Percentiles rank a stretch among this genome's conserved stretches.
Evolutionary conservation across 345 rosid species (phyloP).

Genomic region (Eucalyptus curtisii): DNA sequence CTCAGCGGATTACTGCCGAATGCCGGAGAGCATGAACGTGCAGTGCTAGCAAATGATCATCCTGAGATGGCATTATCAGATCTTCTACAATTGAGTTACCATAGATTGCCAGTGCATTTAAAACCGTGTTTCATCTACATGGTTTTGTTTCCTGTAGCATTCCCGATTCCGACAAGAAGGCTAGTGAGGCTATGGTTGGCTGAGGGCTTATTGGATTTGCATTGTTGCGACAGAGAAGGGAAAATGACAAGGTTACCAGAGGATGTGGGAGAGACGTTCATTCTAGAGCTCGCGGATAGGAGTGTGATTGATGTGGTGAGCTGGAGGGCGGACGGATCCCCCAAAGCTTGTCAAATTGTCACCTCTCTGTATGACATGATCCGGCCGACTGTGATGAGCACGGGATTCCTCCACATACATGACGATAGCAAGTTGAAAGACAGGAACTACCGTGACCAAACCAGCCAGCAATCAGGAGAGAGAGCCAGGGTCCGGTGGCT

Average conservation of each 20-base stretch:
- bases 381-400: neutral
- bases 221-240: neutral
- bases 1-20: no score
- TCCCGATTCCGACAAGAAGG: no score
- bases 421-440: neutral
- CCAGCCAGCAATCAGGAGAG: neutral
- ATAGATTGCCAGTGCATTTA: no score
- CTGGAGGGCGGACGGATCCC: conserved; percentile 1
- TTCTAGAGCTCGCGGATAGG: neutral
- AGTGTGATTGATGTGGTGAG: neutral
- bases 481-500: no score
- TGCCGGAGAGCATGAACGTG: no score
- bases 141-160: no score
- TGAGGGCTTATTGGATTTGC: neutral
- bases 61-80: no score
- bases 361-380: neutral
- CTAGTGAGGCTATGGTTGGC: conserved; percentile 5
- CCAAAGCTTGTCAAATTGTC: neutral
- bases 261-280: neutral
- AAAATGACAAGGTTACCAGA: neutral
- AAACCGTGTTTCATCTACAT: no score
- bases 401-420: neutral
- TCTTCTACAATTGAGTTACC: no score
- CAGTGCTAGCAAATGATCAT: no score
- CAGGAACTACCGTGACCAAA: no score